Base-by-base conservation (phyloP, 305 asterid species). In the Solanum hybrid region DNA sequence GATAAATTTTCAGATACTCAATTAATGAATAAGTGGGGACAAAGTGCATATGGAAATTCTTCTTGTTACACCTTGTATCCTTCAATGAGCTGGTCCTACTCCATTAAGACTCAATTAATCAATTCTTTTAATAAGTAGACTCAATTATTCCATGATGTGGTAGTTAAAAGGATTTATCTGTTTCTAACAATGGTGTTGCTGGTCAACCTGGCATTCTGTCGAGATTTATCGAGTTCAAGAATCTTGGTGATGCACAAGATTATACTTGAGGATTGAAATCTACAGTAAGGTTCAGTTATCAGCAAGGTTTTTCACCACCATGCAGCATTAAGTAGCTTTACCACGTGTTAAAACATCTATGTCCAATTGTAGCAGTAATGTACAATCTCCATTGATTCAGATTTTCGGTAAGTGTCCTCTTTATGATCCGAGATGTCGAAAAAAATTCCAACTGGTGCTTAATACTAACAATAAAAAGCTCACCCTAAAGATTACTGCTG, bases 401-500 rank as follows among this genome's bases (percentile, higher is more conserved):
- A 84, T 17, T 29, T 84, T 51, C 2, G 15, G 29, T 5, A 32
- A 31, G 42, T 84, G 42, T 19, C 32, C 87, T 84, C 42, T 56
- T 84, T 10, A 84, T 31, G 76, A 27, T 84, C 42, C 32, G 22
- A 84, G 40, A 15, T 34, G 27, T 81, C 38, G 2, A 17, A 31
- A 84, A 56, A 84, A 45, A 84, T 31, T 51, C 38, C 76, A 84
- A 4, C 42, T 32, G 76, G 31, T 84, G 87, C 87, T 84, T 42
- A 45, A 78, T 45, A 71, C 85, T 85, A 91, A 72, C 26, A 87
- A 71, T 45, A 45, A 60, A 89, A 42, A 78, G 84, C 99, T 93
- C 93, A 96, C 99, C 85, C 98, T 98, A 92, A 98, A 98, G 81
- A 96, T 96, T 80, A 98, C 97, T 51, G 98, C 97, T 90, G 99